Evolutionary conservation across 1,139 yeast genomes (phyloP), one percentile per base, ranked within the genome.

Genomic region (Magnusiomyces tetraspermus): DNA sequence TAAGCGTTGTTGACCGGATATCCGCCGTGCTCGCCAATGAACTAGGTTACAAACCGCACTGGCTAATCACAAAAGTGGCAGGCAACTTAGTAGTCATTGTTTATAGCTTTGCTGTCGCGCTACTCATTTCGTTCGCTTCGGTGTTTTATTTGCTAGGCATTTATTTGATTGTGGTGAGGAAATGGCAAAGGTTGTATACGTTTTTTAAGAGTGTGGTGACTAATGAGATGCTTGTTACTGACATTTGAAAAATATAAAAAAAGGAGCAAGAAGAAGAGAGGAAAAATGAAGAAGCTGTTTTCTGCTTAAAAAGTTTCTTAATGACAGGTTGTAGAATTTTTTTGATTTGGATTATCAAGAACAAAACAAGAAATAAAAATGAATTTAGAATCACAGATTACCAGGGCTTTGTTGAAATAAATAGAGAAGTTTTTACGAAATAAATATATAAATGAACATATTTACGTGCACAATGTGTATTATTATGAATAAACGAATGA

Each of bases 111-210:
- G 22, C 28, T 15, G 43, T 51, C 3, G 45, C 54, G n/a, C 46
- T 52, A 21, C 44, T 45, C 5, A 41, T 52, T 13, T 46, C 50
- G 17, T 52, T 52, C 42, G 37, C 51, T 5, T 48, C 53, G 5
- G 26, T 48, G 13, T 51, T 51, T 30, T 48, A 51, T 44, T 48
- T 50, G 11, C 30, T 51, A 17, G 49, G 51, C 31, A 43, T 51
- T 21, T 36, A 43, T 19, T 42, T 47, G 44, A 43, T 51, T 26
- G 46, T 51, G 41, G 49, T 43, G 23, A 43, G 46, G 48, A 48
- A 48, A 37, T 51, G 53, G 53, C 33, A 50, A 15, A 4, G 42
- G 24, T 6, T 38, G 24, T 38, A 38, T 15, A 19, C n/a, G 24
- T 38, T 38, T 21, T 38, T 38, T 38, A 17, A 19, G 15, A 5